Base-by-base conservation (phyloP, 306 rosid species). In the Arachis stenosperma region DNA sequence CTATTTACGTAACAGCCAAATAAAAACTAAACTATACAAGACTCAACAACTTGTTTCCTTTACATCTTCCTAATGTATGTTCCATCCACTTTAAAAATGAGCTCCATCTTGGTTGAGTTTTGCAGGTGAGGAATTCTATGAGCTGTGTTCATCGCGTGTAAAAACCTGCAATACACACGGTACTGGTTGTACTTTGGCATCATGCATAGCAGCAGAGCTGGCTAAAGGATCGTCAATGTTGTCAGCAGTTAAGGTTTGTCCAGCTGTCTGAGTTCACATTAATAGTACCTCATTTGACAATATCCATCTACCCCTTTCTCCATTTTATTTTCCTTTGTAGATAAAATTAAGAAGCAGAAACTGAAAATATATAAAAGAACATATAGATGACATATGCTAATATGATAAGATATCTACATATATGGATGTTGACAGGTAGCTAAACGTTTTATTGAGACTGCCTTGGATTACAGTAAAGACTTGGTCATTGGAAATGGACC, bases 151-250 rank as follows among this genome's bases (percentile, higher is more conserved):
- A 0, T 29, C 87, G 0, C 96, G 92, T 39, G 78, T 93, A 67
- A 85, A 74, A 79, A 85, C 98, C 73, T 78, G 75, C 78, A 93
- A 93, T 75, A 89, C 90, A 64, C 98, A 93, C 69, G 98, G 97
- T 52, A 91, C 98, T 84, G 97, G 96, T 59, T 93, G 98, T 86
- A 89, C 90, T 65, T 76, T 93, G 87, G 98, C 98, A 58, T 91
- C 98, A 67, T 91, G 94, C 81, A 88, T 93, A 14, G 94, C 98
- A 71, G 96, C 98, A 82, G 98, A 93, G 82, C 79, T 89, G 82
- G 96, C 98, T 6, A 93, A 93, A 78, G 97, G 97, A 73, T 89
- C 85, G 67, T 84, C 96, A 54, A 84, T 93, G 90, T 88, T 89
- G 53, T 65, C 83, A 39, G 90, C 96, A 50, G 86, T 91, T 50